Conservation (phyloP, 2,329 filamentous ascomycete species). For the Botrytis byssoidea region DNA sequence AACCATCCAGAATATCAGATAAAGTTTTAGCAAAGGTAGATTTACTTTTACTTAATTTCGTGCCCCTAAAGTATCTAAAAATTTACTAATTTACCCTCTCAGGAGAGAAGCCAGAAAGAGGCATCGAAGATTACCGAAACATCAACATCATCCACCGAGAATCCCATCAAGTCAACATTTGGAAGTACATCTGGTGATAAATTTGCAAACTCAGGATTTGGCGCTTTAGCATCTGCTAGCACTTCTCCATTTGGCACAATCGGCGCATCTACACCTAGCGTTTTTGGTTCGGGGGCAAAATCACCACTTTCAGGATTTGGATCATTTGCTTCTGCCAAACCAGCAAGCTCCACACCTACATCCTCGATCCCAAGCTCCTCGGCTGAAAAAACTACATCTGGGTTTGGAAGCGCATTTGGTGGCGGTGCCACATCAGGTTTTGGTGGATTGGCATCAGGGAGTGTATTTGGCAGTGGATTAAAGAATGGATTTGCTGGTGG, state of each 20-base stretch:
- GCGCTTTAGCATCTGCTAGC: conserved; percentile 59
- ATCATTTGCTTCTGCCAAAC: conserved; percentile 40
- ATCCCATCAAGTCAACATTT: conserved; percentile 26
- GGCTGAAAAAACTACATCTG: conserved; percentile 37
- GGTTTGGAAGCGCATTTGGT: conserved; percentile 38
- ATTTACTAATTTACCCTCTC: conserved; percentile 12
- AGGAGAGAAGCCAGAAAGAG: conserved; percentile 23
- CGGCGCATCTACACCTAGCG: conserved; percentile 48
- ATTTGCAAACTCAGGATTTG: conserved; percentile 68
- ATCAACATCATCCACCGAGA: conserved; percentile 21
- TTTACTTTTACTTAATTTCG: not conserved
- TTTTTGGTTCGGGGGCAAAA: conserved; percentile 46
- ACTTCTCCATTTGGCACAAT: conserved; percentile 64
- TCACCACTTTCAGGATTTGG: conserved; percentile 48
- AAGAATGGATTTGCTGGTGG: conserved; percentile 44
- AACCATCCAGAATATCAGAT: conserved; percentile 30
- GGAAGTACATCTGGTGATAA: conserved; percentile 33
- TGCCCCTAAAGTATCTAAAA: not conserved
- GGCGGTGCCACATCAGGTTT: conserved; percentile 33
- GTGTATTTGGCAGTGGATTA: conserved; percentile 44
- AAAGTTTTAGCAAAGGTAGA: conserved; percentile 32
- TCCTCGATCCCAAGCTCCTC: conserved; percentile 42
- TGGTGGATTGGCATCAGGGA: conserved; percentile 42
- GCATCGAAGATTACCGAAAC: conserved; percentile 19
- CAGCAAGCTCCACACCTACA: conserved; percentile 34